These are phyloP conservation scores for Aspergillus sp. DNA, from an alignment of 2,329 filamentous ascomycete genomes.

Conservation along the genomic window DNA sequence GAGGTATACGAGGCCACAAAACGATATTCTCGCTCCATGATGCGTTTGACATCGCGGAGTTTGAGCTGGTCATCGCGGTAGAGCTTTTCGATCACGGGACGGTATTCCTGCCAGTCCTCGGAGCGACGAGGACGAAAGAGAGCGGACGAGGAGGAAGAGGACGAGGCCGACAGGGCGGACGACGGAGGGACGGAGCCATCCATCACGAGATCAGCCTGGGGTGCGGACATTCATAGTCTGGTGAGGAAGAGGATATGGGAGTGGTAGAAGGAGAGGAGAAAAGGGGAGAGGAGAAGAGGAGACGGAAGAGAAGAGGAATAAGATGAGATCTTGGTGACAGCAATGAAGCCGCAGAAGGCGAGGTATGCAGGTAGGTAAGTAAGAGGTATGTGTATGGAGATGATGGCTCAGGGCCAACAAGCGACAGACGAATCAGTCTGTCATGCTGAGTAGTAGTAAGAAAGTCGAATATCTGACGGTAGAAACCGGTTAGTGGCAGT, in stretches of 20 bases:
- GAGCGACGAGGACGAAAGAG: conserved; percentile 35
- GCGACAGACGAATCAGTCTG: too few species aligned
- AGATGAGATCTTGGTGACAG: too few species aligned
- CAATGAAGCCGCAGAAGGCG: background rate
- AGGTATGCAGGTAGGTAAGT: background rate
- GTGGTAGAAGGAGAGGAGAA: background rate
- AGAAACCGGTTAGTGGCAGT: too few species aligned
- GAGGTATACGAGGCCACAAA: conserved; percentile 35
- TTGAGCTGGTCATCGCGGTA: conserved; percentile 37
- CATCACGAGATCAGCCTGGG: conserved; percentile 19
- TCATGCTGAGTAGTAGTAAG: too few species aligned
- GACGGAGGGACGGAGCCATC: conserved; percentile 23
- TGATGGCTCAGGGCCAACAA: too few species aligned
- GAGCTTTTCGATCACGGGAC: conserved; percentile 34
- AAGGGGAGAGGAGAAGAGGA: background rate
- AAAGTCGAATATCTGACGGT: too few species aligned
- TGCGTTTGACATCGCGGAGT: conserved; percentile 35
- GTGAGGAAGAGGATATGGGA: conserved; percentile 2
- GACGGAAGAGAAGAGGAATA: background rate
- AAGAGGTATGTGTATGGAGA: too few species aligned
- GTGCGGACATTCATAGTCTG: conserved; percentile 20
- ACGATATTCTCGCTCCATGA: conserved; percentile 37
- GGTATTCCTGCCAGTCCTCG: conserved; percentile 38
- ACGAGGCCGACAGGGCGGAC: conserved; percentile 16
- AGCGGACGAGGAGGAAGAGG: conserved; percentile 17